Base-by-base conservation (phyloP, 257 asterid genomes). In the Thymus quinquecostatus region DNA sequence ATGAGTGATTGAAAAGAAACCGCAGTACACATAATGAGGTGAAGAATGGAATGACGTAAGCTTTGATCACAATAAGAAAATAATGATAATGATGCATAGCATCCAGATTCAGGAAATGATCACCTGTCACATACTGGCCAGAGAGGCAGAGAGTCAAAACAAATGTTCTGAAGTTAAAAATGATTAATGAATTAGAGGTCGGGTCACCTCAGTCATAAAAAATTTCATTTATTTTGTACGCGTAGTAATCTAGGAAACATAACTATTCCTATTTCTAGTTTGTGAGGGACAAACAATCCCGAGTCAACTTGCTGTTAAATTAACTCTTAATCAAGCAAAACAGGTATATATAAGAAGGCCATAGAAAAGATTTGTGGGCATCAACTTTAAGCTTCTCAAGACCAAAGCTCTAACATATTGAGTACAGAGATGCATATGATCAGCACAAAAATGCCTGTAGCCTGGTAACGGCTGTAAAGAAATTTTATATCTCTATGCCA, bases 41-140 rank as follows among this genome's bases (percentile, higher is more conserved):
- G 75, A 70, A 73, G 34, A 64, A 14, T 29, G 54, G 33, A 5
- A 48, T 38, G 38, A 10, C 32, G 53, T 3, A 70, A 63, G 14
- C 53, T 49, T 71, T 66, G 63, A 72, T 45, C 50, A 33, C 43
- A 34, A 7, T 21, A 48, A 57, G 55, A 2, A 51, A 56, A 60
- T 72, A 44, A 70, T 13, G 34, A 59, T n/a, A 61, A 51, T 40
- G 55, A 11, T 53, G 49, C 69, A 49, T 41, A 47, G 32, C 64
- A 63, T 51, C 34, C 64, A 45, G 54, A 72, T 68, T 72, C 56
- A 53, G 45, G 60, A 75, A 53, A 61, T 72, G 27, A 40, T 56
- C 64, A 62, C 51, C 36, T 13, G 28, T 12, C 58, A 51, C 60
- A 21, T 40, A 44, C 11, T 7, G 3, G 13, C 4, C 9, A 44